Evolutionary conservation across 2,329 filamentous ascomycete species (phyloP).

Genomic region (Verticillium nubilum): DNA sequence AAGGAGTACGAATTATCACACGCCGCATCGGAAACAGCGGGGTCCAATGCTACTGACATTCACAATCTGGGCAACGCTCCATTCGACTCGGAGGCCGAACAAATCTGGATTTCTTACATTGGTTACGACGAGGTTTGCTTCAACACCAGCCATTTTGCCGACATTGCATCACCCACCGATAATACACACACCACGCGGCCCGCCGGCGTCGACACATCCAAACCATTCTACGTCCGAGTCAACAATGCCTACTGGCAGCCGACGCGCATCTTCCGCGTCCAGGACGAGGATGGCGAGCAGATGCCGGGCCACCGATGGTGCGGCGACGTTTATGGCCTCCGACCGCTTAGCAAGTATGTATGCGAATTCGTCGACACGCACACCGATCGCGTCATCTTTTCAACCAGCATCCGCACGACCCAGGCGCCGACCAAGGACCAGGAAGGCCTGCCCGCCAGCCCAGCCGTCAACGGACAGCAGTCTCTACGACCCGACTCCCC

Average conservation of each 20-base stretch:
- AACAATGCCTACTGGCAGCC: slow-evolving; percentile 79
- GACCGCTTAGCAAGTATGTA: slow-evolving; percentile 70
- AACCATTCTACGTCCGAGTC: slow-evolving; percentile 73
- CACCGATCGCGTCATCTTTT: slow-evolving; percentile 62
- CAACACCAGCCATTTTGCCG: slow-evolving; percentile 60
- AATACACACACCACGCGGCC: slow-evolving; percentile 27
- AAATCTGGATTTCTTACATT: slow-evolving; percentile 78
- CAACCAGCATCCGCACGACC: slow-evolving; percentile 64
- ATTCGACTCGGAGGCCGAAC: slow-evolving; percentile 63
- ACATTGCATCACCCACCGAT: slow-evolving; percentile 16
- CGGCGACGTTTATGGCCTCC: slow-evolving; percentile 64
- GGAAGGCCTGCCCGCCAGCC: slow-evolving; percentile 26
- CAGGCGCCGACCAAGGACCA: slow-evolving; percentile 39
- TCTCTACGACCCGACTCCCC: slow-evolving; percentile 70
- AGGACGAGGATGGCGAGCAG: slow-evolving; percentile 21
- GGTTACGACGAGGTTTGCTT: slow-evolving; percentile 74
- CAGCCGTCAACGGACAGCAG: slow-evolving; percentile 41
- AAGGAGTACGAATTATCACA: slow-evolving; percentile 85
- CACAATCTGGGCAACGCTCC: slow-evolving; percentile 73
- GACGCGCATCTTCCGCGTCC: slow-evolving; percentile 58
- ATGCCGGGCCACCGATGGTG: slow-evolving; percentile 52
- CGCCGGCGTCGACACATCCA: slow-evolving; percentile 58
- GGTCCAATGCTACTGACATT: slow-evolving; percentile 69
- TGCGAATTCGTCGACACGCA: slow-evolving; percentile 70
- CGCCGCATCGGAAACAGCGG: slow-evolving; percentile 65